Evolutionary conservation across 768 basidiomycete species (phyloP).

Genomic region (Rubroboletus satanas): DNA sequence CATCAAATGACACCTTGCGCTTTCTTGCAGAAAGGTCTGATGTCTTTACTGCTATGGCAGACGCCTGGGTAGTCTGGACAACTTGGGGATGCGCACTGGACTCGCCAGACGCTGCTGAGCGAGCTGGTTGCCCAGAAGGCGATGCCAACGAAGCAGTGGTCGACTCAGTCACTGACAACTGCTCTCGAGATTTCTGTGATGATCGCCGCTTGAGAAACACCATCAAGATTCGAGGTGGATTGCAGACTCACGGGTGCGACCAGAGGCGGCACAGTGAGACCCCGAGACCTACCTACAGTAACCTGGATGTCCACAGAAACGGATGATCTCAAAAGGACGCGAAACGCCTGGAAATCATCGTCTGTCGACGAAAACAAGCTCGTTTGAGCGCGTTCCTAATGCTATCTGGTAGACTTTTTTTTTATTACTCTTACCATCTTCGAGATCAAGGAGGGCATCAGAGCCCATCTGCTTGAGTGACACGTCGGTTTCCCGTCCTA

Average conservation of each 20-base stretch:
- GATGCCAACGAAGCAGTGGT: neutral
- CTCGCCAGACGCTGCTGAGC: neutral
- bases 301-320: conserved; percentile 39
- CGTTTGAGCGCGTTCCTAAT: neutral
- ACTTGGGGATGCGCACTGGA: neutral
- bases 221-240: neutral
- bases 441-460: conserved; percentile 58
- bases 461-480: conserved; percentile 52
- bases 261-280: neutral
- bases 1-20: conserved; percentile 22
- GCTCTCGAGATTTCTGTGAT: neutral
- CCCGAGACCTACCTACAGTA: conserved; percentile 11
- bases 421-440: conserved; percentile 52
- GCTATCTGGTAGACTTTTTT: neutral
- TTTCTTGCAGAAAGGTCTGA: conserved; percentile 20
- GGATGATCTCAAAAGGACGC: conserved; percentile 39
- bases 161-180: neutral
- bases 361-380: conserved; percentile 38
- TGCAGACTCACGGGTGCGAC: conserved; percentile 11
- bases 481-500: conserved; percentile 37
- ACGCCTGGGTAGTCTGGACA: neutral
- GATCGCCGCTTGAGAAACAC: neutral
- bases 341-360: conserved; percentile 77
- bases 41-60: neutral
- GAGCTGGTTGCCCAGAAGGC: neutral